Base-by-base conservation (phyloP, 306 rosid species). In the Prunus dulcis region DNA sequence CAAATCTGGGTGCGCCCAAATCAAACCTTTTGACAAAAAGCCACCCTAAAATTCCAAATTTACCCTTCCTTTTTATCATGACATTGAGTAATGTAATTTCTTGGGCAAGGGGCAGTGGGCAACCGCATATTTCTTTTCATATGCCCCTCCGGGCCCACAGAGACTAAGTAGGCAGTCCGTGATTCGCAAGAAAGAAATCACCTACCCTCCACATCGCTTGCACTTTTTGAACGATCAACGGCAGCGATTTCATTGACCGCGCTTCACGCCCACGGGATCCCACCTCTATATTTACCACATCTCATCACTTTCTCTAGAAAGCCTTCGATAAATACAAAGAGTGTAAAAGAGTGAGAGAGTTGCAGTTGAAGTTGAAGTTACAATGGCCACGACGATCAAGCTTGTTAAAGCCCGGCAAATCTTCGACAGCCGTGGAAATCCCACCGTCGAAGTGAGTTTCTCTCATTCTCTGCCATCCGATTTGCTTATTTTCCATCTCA, bases 401-500 rank as follows among this genome's bases (percentile, higher is more conserved):
- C 19, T 52, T 51, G 83, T 88, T 30, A 88, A 91, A 56, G 96
- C 93, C 68, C 93, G 96, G 60, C 96, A 91, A 85, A 91, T 91
- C 87, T 91, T 91, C 79, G 96, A 91, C 52, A 91, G 96, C 83
- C 96, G 96, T 43, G 96, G 96, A 30, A 91, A 91, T 81, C 96
- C 96, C 46, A 91, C 96, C 71, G 93, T 91, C 12, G 96, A 91
- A 84, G 96, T 90, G 74, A 83, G 87, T 72, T 6, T 72, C 41
- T 0, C 56, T 60, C 41, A 1, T 0, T 77, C 15, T 0, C 28
- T 41, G 17, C 18, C 65, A 11, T 19, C 67, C 19, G 2, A 3
- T 53, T 22, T 4, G 10, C 30, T 32, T 9, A 12, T 12, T 62
- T 67, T 45, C 12, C 18, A 15, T 20, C 18, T 71, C 46, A 5